phyloP scores from a whole-genome alignment of 768 basidiomycete genomes.

The Lactarius tabidus region DNA sequence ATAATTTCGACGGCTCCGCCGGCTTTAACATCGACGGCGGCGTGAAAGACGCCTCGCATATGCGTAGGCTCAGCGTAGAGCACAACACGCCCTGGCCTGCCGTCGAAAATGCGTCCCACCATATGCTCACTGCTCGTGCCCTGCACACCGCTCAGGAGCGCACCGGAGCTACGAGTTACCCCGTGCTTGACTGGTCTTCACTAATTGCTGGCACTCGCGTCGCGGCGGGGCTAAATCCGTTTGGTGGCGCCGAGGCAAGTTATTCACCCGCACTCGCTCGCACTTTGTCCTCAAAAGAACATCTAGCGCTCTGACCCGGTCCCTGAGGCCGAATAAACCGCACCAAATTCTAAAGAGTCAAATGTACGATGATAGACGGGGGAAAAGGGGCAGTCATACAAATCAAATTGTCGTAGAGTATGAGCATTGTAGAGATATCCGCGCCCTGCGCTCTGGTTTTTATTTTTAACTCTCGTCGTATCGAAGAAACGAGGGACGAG shows the following conservation, averaged over 20 bases:
- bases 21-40: conserved; percentile 87
- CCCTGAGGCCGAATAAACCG: conserved; percentile 10
- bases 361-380: neutral
- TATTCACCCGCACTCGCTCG: neutral
- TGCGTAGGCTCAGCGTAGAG: conserved; percentile 64
- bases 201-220: conserved; percentile 74
- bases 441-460: neutral
- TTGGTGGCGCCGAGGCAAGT: conserved; percentile 36
- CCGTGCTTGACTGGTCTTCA: conserved; percentile 77
- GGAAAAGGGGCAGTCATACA: neutral
- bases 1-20: conserved; percentile 66
- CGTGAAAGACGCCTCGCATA: conserved; percentile 79
- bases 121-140: conserved; percentile 75
- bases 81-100: conserved; percentile 67
- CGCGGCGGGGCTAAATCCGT: conserved; percentile 59
- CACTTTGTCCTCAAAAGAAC: neutral
- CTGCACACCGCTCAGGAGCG: conserved; percentile 49
- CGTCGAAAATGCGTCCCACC: conserved; percentile 69
- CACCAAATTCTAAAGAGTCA: neutral
- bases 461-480: neutral
- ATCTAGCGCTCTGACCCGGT: conserved; percentile 8
- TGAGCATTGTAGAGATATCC: neutral
- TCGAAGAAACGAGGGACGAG: neutral
- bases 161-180: conserved; percentile 47
- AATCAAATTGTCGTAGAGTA: neutral